A percentile compares a stretch with the other conserved stretches of the same genome.
Conservation (phyloP, 2,329 filamentous ascomycete genomes). For the Colletotrichum acutatum region DNA sequence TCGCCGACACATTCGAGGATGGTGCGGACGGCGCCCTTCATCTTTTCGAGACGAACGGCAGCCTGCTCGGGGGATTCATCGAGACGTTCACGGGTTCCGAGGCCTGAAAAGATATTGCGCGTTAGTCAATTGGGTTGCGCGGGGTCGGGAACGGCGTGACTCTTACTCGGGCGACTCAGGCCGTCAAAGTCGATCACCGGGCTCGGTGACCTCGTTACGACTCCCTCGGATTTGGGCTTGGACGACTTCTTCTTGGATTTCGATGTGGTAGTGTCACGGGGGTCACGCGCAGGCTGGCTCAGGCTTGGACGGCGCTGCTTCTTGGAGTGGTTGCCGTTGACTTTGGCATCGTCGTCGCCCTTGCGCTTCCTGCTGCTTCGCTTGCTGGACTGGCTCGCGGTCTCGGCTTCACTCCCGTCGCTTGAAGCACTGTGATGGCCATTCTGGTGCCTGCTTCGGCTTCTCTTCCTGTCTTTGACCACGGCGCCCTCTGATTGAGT, state of each 20-base stretch:
- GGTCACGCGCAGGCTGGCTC: constrained; percentile 71
- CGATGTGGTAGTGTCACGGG: constrained; percentile 62
- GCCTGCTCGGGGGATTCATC: constrained; percentile 66
- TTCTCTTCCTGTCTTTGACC: constrained; percentile 47
- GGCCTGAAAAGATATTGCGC: constrained; percentile 51
- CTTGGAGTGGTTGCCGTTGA: constrained; percentile 42
- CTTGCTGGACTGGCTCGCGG: constrained; percentile 35
- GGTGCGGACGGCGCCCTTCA: constrained; percentile 72
- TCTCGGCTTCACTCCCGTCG: constrained; percentile 30
- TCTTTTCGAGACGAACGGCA: constrained; percentile 63
- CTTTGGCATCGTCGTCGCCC: constrained; percentile 40
- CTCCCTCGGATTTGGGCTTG: constrained; percentile 41
- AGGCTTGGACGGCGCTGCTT: constrained; percentile 60
- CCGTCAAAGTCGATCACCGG: constrained; percentile 72
- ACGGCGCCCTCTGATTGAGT: constrained; percentile 42
- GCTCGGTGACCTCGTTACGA: constrained; percentile 46
- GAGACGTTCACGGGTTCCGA: constrained; percentile 71
- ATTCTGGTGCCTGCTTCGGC: constrained; percentile 40
- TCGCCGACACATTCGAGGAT: constrained; percentile 77
- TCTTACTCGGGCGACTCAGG: constrained; percentile 66
- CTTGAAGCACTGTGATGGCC: constrained; percentile 40
- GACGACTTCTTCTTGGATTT: constrained; percentile 47
- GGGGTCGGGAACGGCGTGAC: constrained; percentile 12
- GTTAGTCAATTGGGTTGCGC: constrained; percentile 36
- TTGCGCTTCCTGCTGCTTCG: constrained; percentile 37